These are phyloP conservation scores for Lathyrus aphaca DNA, from an alignment of 306 rosid species.

Conservation along the genomic window DNA sequence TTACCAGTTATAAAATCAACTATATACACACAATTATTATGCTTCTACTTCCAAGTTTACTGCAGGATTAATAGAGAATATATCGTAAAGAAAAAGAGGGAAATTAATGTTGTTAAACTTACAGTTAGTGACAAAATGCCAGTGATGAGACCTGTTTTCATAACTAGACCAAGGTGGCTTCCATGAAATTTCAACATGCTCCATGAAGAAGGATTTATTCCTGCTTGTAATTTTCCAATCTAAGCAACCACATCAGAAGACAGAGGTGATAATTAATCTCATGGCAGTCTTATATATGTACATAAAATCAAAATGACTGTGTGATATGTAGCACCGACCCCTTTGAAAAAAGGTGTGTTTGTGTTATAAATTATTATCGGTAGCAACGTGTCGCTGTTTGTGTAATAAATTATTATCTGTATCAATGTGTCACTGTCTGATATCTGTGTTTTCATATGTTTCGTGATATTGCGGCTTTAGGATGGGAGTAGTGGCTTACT, in stretches of 20 bases:
- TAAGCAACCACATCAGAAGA: constrained; percentile 42
- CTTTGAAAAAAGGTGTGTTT: too few species aligned
- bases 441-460: too few species aligned
- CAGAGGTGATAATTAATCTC: constrained; percentile 11
- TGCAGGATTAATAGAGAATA: neutral
- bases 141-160: constrained; percentile 83
- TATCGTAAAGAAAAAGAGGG: neutral
- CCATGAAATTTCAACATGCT: constrained; percentile 68
- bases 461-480: neutral
- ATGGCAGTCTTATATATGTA: neutral
- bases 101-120: constrained; percentile 28
- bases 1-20: neutral
- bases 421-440: too few species aligned
- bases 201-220: constrained; percentile 91
- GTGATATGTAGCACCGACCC: neutral
- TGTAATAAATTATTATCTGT: too few species aligned
- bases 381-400: too few species aligned
- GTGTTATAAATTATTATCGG: too few species aligned
- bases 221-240: constrained; percentile 86
- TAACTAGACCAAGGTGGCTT: constrained; percentile 55
- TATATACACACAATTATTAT: neutral
- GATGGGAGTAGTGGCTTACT: constrained; percentile 45
- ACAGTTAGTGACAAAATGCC: constrained; percentile 97
- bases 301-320: neutral
- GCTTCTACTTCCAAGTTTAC: neutral